These are phyloP conservation scores for Limonomyces culmigenus DNA, from an alignment of 1,284 basidiomycete species.

Conservation along the genomic window DNA sequence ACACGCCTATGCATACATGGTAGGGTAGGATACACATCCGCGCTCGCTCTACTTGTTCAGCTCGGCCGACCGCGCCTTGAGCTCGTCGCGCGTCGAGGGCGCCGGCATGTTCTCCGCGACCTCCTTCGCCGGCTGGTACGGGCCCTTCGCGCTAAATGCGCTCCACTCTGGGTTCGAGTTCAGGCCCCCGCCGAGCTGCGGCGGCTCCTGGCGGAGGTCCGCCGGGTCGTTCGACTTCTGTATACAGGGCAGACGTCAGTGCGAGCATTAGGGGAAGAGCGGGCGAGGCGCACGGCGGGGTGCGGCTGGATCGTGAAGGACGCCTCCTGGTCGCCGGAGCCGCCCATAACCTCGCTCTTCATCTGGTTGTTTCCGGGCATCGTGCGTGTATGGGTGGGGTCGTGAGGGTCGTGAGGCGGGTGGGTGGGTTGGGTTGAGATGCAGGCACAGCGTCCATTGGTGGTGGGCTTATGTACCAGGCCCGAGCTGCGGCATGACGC, in stretches of 20 bases:
- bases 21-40: too few species aligned
- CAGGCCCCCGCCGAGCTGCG: slow-evolving; percentile 21
- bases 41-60: slow-evolving; percentile 1
- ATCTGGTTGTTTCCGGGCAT: too few species aligned
- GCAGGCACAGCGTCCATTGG: too few species aligned
- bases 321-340: too few species aligned
- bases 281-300: not conserved
- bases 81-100: slow-evolving; percentile 4
- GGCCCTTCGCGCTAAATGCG: slow-evolving; percentile 25
- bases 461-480: too few species aligned
- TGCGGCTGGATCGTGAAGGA: not conserved
- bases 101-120: slow-evolving; percentile 7
- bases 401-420: too few species aligned
- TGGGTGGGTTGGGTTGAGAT: too few species aligned
- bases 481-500: too few species aligned
- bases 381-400: too few species aligned
- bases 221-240: slow-evolving; percentile 34
- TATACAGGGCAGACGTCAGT: not conserved
- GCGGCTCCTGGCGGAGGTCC: slow-evolving; percentile 21
- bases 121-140: slow-evolving; percentile 19
- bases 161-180: slow-evolving; percentile 15
- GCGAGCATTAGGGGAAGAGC: not conserved
- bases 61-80: slow-evolving; percentile 1
- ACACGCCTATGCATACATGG: too few species aligned
- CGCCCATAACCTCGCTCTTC: too few species aligned